phyloP scores from a whole-genome alignment of 2,329 filamentous ascomycete species.

The Trichothecium sympodiale region DNA sequence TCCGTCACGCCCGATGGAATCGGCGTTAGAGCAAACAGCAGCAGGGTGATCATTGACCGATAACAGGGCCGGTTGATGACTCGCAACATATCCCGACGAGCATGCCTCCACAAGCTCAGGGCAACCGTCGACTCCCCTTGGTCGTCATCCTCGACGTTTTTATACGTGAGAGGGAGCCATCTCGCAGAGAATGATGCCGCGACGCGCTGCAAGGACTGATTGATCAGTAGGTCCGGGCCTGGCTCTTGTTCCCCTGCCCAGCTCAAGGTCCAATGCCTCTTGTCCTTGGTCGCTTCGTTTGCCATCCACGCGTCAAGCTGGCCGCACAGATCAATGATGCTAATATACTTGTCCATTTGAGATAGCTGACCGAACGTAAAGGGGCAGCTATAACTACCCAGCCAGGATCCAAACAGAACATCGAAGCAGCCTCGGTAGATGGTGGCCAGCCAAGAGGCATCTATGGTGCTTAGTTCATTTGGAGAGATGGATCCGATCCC shows the following conservation, averaged over 20 bases:
- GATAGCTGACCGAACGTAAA: slow-evolving; percentile 19
- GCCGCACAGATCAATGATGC: slow-evolving; percentile 16
- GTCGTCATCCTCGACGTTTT: slow-evolving; percentile 1
- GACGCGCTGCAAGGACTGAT: slow-evolving; percentile 15
- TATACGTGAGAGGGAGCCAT: slow-evolving; percentile 16
- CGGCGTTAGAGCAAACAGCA: slow-evolving; percentile 27
- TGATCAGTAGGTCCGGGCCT: slow-evolving; percentile 11
- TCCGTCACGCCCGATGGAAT: slow-evolving; percentile 27
- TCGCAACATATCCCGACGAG: slow-evolving; percentile 25
- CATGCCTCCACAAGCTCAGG: slow-evolving; percentile 20
- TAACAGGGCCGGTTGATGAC: slow-evolving; percentile 29
- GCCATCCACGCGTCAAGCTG: slow-evolving; percentile 24
- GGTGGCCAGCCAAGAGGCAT: slow-evolving; percentile 13
- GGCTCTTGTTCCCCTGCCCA: slow-evolving; percentile 3
- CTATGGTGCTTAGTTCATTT: slow-evolving; percentile 5
- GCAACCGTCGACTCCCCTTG: slow-evolving; percentile 9
- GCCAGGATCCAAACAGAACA: slow-evolving; percentile 28
- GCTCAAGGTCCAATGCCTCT: neutral
- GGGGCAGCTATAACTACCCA: slow-evolving; percentile 28
- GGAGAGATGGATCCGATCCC: neutral
- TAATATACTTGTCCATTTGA: slow-evolving; percentile 15
- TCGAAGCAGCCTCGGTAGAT: slow-evolving; percentile 26
- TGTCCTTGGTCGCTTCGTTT: slow-evolving; percentile 9
- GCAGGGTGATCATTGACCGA: slow-evolving; percentile 26
- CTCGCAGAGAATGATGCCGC: slow-evolving; percentile 17